A percentile compares a stretch with the other conserved stretches of the same genome.
Evolutionary conservation across 164 flowering plant genomes (phyloP).

Genomic region (Nelumbo lutea): DNA sequence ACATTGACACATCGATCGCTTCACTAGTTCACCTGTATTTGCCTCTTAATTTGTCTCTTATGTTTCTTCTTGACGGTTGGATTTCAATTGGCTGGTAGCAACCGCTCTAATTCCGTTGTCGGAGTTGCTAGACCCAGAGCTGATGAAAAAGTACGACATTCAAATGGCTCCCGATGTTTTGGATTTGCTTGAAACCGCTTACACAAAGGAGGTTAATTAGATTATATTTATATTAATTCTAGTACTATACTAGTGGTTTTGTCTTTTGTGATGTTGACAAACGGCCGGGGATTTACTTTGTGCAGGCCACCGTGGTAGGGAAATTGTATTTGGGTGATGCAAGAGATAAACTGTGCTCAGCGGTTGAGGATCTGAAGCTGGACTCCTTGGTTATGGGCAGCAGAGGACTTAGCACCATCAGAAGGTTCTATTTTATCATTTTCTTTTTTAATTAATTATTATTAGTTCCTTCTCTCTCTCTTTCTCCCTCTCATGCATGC

Average conservation of each 20-base stretch:
- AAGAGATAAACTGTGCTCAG: constrained; percentile 49
- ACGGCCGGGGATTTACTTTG: no score
- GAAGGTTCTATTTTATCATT: constrained; percentile 29
- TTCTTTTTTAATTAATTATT: not conserved
- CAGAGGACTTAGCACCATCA: constrained; percentile 56
- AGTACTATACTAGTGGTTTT: no score
- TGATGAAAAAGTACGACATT: constrained; percentile 46
- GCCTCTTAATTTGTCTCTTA: not conserved
- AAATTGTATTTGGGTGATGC: constrained; percentile 84
- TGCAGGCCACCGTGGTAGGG: constrained; percentile 40
- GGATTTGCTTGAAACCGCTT: constrained; percentile 49
- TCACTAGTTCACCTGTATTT: not conserved
- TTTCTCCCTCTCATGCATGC: no score
- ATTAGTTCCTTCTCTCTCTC: no score
- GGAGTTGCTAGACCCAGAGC: constrained; percentile 48
- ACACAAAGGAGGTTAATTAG: constrained; percentile 24
- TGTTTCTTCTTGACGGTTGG: not conserved
- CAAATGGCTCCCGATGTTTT: constrained; percentile 44
- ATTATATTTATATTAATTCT: no score
- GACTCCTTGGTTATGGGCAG: constrained; percentile 63
- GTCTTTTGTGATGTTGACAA: no score
- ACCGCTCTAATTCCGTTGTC: constrained; percentile 60
- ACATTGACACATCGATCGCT: not conserved
- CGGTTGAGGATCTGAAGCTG: constrained; percentile 41
- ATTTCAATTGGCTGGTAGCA: not conserved